These are phyloP conservation scores for Candida ovalis DNA, from an alignment of 805 yeast genomes.

Conservation along the genomic window DNA sequence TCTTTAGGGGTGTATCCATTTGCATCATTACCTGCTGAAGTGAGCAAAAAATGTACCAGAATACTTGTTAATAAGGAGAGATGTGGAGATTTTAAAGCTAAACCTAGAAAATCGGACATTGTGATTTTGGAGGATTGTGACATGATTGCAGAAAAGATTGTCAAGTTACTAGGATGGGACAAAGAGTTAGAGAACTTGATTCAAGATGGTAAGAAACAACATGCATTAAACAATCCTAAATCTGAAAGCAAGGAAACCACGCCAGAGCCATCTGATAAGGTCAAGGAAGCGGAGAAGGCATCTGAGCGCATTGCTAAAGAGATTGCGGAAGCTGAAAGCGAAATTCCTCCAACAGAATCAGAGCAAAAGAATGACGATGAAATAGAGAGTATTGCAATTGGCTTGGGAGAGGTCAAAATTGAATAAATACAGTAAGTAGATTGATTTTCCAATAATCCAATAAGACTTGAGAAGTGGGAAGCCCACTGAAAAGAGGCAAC, in stretches of 20 bases:
- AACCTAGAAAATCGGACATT: constrained; percentile 58
- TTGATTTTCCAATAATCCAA: no score
- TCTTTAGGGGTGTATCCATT: constrained; percentile 88
- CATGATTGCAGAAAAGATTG: constrained; percentile 50
- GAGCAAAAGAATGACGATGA: constrained; percentile 18
- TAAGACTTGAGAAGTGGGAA: no score
- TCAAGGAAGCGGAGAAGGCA: constrained; percentile 20
- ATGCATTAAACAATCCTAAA: constrained; percentile 8
- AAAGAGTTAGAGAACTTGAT: constrained; percentile 46
- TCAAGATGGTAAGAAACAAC: constrained; percentile 19
- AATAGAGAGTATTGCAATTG: constrained; percentile 12
- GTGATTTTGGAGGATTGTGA: constrained; percentile 65
- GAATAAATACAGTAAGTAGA: constrained; percentile 1
- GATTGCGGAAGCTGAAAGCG: constrained; percentile 22
- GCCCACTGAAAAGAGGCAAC: no score
- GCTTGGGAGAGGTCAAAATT: constrained; percentile 13
- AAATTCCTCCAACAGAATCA: constrained; percentile 4
- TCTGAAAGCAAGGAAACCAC: not conserved
- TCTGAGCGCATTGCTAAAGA: constrained; percentile 26
- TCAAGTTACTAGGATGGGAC: constrained; percentile 60
- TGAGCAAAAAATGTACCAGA: constrained; percentile 45
- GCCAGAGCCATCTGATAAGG: constrained; percentile 5
- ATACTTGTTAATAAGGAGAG: constrained; percentile 69
- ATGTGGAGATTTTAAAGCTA: constrained; percentile 66
- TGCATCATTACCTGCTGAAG: constrained; percentile 75